These are phyloP conservation scores for Chaetoscypha palmicola DNA, from an alignment of 2,329 filamentous ascomycete species.

Conservation along the genomic window DNA sequence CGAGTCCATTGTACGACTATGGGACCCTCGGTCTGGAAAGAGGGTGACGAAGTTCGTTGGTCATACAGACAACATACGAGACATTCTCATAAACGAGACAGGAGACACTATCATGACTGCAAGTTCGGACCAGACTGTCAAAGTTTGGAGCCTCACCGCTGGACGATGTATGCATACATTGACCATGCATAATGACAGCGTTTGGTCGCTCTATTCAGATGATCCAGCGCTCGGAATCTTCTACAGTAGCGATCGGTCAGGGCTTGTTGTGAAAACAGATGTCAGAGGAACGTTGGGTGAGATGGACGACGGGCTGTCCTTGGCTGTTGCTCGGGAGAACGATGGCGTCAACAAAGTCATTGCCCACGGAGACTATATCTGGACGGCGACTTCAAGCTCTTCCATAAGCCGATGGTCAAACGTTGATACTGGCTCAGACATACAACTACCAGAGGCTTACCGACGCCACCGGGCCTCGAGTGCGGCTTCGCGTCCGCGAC, in stretches of 20 bases:
- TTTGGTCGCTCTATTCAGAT: conserved; percentile 91
- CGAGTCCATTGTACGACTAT: conserved; percentile 85
- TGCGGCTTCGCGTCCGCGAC: conserved; percentile 34
- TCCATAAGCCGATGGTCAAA: conserved; percentile 72
- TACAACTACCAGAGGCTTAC: conserved; percentile 55
- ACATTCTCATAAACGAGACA: conserved; percentile 81
- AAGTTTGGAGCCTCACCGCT: conserved; percentile 93
- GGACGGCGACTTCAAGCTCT: conserved; percentile 67
- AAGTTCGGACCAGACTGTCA: conserved; percentile 93
- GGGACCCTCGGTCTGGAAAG: conserved; percentile 84
- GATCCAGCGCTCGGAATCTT: conserved; percentile 81
- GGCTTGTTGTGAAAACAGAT: conserved; percentile 93
- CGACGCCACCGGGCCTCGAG: conserved; percentile 43
- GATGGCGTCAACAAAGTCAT: conserved; percentile 67
- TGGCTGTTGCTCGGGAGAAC: conserved; percentile 89
- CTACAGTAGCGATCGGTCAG: conserved; percentile 89
- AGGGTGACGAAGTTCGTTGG: conserved; percentile 94
- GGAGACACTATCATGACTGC: conserved; percentile 90
- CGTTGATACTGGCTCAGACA: conserved; percentile 68
- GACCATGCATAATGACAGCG: conserved; percentile 97
- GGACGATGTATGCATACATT: conserved; percentile 96
- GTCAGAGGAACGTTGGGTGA: conserved; percentile 65
- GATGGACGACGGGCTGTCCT: conserved; percentile 78
- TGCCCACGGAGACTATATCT: conserved; percentile 48
- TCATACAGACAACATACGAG: conserved; percentile 88